Evolutionary conservation across 495 filamentous ascomycete genomes (phyloP).

Genomic region (Astrothelium macrocarpum): DNA sequence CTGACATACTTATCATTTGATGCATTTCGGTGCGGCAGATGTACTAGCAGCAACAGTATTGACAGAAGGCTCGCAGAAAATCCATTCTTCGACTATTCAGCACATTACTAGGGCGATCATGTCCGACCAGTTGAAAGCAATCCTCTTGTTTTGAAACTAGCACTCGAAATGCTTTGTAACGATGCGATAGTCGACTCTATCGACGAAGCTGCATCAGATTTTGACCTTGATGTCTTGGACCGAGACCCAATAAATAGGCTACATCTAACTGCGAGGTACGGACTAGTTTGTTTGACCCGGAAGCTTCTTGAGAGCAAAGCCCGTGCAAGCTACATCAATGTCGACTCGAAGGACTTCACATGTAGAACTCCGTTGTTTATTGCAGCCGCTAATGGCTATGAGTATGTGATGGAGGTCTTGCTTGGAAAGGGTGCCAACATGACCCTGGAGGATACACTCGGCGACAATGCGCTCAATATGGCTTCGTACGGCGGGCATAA

Average conservation of each 20-base stretch:
- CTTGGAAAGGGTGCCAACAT: no score
- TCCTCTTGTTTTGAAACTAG: background rate
- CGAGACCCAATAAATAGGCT: background rate
- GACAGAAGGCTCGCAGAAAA: slow-evolving; percentile 2
- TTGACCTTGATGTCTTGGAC: background rate
- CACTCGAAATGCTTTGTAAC: background rate
- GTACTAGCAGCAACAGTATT: background rate
- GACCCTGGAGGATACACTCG: no score
- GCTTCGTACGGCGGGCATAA: no score
- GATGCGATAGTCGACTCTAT: background rate
- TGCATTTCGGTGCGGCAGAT: background rate
- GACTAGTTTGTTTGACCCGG: background rate
- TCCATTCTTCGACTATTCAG: slow-evolving; percentile 4
- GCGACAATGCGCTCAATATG: no score
- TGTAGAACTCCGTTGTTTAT: no score
- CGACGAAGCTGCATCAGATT: background rate
- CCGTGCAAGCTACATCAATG: background rate
- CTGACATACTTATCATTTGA: slow-evolving; percentile 1
- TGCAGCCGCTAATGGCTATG: no score
- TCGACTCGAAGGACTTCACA: slow-evolving; percentile 1
- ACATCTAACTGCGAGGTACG: background rate
- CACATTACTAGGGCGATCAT: background rate
- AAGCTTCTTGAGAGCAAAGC: background rate
- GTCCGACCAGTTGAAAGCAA: background rate
- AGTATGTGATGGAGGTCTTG: no score